phyloP scores from a whole-genome alignment of 805 yeast genomes.

The Candida argentea region DNA sequence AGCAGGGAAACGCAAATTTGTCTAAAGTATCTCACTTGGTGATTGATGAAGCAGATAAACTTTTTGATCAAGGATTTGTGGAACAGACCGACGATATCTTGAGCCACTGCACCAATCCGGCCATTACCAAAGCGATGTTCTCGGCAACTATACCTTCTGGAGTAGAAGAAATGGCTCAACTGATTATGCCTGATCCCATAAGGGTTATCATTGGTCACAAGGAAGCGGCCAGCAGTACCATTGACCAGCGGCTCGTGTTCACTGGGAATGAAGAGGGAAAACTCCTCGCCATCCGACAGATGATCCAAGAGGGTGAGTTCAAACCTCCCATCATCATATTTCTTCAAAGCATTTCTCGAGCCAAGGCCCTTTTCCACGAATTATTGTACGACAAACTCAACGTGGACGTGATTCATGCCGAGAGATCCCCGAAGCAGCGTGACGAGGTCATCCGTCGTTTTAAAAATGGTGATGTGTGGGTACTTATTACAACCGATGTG shows the following conservation, averaged over 20 bases:
- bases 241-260: slow-evolving; percentile 73
- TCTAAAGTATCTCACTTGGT: slow-evolving; percentile 62
- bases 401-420: slow-evolving; percentile 94
- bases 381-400: slow-evolving; percentile 82
- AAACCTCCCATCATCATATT: slow-evolving; percentile 90
- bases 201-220: slow-evolving; percentile 87
- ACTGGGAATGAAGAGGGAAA: slow-evolving; percentile 97
- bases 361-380: slow-evolving; percentile 92
- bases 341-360: slow-evolving; percentile 84
- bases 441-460: slow-evolving; percentile 76
- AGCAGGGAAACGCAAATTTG: slow-evolving; percentile 50
- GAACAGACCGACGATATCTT: slow-evolving; percentile 86
- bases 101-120: slow-evolving; percentile 41
- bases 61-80: slow-evolving; percentile 78
- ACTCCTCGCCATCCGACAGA: slow-evolving; percentile 78
- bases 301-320: slow-evolving; percentile 75
- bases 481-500: slow-evolving; percentile 92
- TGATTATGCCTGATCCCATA: slow-evolving; percentile 78
- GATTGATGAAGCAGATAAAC: slow-evolving; percentile 92
- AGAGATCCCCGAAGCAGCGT: slow-evolving; percentile 82
- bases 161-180: slow-evolving; percentile 78
- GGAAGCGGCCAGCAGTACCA: slow-evolving; percentile 80
- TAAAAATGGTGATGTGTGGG: slow-evolving; percentile 90
- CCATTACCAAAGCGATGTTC: slow-evolving; percentile 66
- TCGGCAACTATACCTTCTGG: slow-evolving; percentile 94